These are phyloP conservation scores for Phytophthora constricta DNA, from an alignment of 352 stramenopile species.

Conservation along the genomic window DNA sequence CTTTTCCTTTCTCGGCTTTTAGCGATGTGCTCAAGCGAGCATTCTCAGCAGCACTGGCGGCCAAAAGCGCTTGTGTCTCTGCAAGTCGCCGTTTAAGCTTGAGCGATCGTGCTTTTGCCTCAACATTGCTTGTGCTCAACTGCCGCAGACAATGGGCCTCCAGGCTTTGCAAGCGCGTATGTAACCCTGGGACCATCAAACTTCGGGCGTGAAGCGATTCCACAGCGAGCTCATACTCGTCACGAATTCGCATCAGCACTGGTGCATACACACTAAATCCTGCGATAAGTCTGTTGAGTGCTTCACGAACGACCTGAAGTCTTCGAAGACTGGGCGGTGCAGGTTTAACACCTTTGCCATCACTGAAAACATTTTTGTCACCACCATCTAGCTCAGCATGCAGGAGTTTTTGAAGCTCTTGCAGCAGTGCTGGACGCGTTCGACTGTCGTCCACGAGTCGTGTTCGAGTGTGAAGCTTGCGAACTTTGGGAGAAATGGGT, in stretches of 20 bases:
- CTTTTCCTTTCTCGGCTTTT: constrained; percentile 32
- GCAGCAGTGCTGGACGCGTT: constrained; percentile 45
- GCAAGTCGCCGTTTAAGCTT: constrained; percentile 58
- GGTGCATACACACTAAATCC: constrained; percentile 73
- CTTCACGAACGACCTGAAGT: constrained; percentile 62
- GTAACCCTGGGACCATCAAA: constrained; percentile 57
- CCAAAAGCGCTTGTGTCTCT: constrained; percentile 57
- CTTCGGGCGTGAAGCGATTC: constrained; percentile 35
- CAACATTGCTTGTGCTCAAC: constrained; percentile 50
- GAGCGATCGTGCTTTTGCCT: constrained; percentile 45
- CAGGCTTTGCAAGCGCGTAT: constrained; percentile 59
- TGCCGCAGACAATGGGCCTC: constrained; percentile 70
- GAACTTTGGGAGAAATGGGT: constrained; percentile 33
- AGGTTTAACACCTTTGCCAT: constrained; percentile 8
- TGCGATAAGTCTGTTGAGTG: constrained; percentile 59
- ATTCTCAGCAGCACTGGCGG: constrained; percentile 58
- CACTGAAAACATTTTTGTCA: too few species aligned
- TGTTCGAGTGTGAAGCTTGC: constrained; percentile 29
- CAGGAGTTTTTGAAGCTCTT: constrained; percentile 54
- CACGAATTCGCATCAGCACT: constrained; percentile 62
- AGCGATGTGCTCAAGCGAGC: constrained; percentile 40
- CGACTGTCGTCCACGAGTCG: constrained; percentile 41
- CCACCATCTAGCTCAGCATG: constrained; percentile 32
- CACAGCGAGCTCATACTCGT: constrained; percentile 67
- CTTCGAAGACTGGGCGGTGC: constrained; percentile 38